Evolutionary conservation across 1,284 basidiomycete species (phyloP), one percentile per base, ranked within the genome.

Genomic region (Austroboletus novae-zelandiae): DNA sequence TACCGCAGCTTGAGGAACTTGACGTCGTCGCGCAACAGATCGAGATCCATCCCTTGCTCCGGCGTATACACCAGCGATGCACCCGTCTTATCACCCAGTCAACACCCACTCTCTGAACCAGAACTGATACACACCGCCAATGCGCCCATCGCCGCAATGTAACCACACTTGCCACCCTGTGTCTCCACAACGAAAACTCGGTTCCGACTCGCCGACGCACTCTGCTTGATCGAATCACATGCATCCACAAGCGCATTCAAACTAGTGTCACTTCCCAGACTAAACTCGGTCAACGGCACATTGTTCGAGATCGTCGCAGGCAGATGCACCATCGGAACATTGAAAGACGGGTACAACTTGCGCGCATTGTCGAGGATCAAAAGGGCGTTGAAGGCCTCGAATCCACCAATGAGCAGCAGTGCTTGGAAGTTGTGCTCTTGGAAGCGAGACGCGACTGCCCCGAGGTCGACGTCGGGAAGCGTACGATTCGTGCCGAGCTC

Each of bases 271-370:
- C 87, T 91, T 14, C 96, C 96, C 48, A 99, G 74, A 67, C 92
- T 95, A 70, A 92, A 94, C 69, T 99, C 95, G 51, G 94, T 98
- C 74, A 98, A 71, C 1, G 97, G 96, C 7, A 99, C 94, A 61
- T 99, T 99, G 76, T 99, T 99, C 57, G 91, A 94, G 64, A 99
- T 88, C 43, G 95, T 98, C 30, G 95, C 95, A 2, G 94, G 94
- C 5, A 98, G 76, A 66, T 96, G 93, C 34, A 86, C 86, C 81
- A 97, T 90, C 25, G 94, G 94, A 57, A 98, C 91, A 60, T 94
- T 86, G 78, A 98, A 92, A 46, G 89, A 83, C 17, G 94, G 91
- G 69, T 98, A 97, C 61, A 83, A 71, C 57, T 85, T 80, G 58
- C 94, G 75, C 10, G 83, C 90, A 57, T 88, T 80, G 62, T 97